Base-by-base conservation (phyloP, 140 eudicot species). In the Cichorium intybus region DNA sequence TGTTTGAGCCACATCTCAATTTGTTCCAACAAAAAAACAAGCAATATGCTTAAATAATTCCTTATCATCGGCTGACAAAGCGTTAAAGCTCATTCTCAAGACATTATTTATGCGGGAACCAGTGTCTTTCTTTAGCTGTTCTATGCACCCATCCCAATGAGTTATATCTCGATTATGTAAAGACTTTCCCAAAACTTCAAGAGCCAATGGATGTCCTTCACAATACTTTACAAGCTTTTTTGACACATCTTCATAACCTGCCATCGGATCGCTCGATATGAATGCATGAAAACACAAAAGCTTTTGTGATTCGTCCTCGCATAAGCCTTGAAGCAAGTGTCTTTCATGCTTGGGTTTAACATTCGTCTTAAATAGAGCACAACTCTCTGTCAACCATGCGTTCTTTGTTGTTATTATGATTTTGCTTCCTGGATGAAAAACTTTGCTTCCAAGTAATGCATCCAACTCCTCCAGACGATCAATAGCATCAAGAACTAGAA, bases 141-240 rank as follows among this genome's bases (percentile, higher is more conserved):
- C 18, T 15, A 65, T 26, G 48, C 35, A 14, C 26, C 55, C 77
- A 39, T 39, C 59, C 80, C 80, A 68, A 6, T 34, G 23, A 26
- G 21, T 69, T 24, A 74, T 59, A 24, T 16, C 18, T 35, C 31
- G 4, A 0, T 69, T 62, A 29, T 11, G 10, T 10, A 74, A 16
- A 12, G 74, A 47, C 65, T 45, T 24, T 6, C 79, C 74, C 39
- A 73, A 37, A 53, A 72, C 66, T 51, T 14, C 7, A 34, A 72
- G 71, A 72, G 77, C 77, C 64, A 72, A 54, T 15, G 79, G 79
- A 56, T 24, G 61, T 31, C 79, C 73, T 18, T 43, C 54, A 65
- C 73, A 73, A 34, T 54, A 60, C 15, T 5, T 14, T 4, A 46
- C 26, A 3, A 73, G 48, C 23, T 50, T 56, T 56, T 16, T 7